Percentiles rank a stretch among this genome's conserved stretches.
These are phyloP conservation scores for Rubus idaeus DNA, from an alignment of 306 rosid species.

Conservation along the genomic window DNA sequence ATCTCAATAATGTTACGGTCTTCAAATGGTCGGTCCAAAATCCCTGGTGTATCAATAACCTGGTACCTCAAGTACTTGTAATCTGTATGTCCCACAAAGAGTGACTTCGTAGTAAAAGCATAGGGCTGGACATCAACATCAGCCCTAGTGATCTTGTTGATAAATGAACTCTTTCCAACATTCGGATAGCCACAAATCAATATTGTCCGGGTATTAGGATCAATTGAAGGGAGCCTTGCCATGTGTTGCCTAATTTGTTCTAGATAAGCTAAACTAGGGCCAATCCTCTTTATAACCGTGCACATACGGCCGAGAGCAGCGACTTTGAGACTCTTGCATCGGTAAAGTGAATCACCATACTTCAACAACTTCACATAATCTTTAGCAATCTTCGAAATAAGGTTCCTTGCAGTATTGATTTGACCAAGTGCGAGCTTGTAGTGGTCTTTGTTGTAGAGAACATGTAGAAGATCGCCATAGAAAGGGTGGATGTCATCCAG, in stretches of 20 bases:
- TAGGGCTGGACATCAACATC: constrained; percentile 51
- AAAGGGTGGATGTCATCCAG: constrained; percentile 12
- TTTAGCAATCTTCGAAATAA: constrained; percentile 53
- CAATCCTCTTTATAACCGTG: constrained; percentile 79
- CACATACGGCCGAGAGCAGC: constrained; percentile 98
- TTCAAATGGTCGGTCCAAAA: constrained; percentile 88
- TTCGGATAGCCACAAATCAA: constrained; percentile 91
- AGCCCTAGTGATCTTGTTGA: constrained; percentile 74
- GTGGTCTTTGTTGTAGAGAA: constrained; percentile 12
- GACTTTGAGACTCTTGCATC: constrained; percentile 82
- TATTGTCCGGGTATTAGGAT: constrained; percentile 74
- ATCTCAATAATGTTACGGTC: constrained; percentile 91
- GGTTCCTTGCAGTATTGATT: background rate
- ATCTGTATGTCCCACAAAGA: constrained; percentile 88
- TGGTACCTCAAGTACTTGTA: constrained; percentile 85
- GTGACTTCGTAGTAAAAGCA: constrained; percentile 92
- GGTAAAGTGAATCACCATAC: constrained; percentile 81
- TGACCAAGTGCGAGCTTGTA: constrained; percentile 6
- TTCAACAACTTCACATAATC: constrained; percentile 79
- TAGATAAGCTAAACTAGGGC: constrained; percentile 82
- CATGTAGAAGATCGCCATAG: constrained; percentile 4
- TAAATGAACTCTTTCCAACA: constrained; percentile 91
- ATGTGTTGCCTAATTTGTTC: constrained; percentile 90
- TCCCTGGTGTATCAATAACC: constrained; percentile 90
- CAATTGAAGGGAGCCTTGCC: constrained; percentile 90